Conservation (phyloP, 2,329 filamentous ascomycete species). For the Penicillium sp. region DNA sequence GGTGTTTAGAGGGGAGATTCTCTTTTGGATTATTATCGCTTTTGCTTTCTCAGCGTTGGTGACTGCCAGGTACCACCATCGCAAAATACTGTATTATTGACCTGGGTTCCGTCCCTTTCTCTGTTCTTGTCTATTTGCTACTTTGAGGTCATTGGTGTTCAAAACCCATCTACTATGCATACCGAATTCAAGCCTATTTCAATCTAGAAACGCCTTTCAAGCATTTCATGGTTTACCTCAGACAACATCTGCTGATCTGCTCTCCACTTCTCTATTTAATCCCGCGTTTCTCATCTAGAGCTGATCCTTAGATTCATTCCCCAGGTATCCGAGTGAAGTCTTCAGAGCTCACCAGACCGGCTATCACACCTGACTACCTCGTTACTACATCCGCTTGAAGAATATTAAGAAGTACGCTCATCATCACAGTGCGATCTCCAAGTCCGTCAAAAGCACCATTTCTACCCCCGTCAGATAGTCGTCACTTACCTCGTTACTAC, state of each 20-base stretch:
- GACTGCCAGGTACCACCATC: constrained; percentile 14
- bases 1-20: constrained; percentile 41
- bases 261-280: background rate
- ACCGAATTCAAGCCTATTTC: constrained; percentile 21
- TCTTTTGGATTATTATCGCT: constrained; percentile 5
- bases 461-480: no score
- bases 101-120: constrained; percentile 18
- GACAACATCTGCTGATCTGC: background rate
- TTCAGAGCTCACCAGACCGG: no score
- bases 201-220: background rate
- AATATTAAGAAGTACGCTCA: no score
- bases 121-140: constrained; percentile 19
- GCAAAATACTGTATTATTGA: constrained; percentile 34
- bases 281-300: background rate
- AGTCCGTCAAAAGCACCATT: no score
- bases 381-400: no score
- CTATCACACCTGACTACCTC: no score
- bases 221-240: background rate
- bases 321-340: no score
- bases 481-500: no score
- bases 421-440: no score
- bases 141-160: constrained; percentile 14
- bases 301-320: background rate
- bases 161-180: constrained; percentile 24
- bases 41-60: constrained; percentile 11